Evolutionary conservation across 495 filamentous ascomycete species (phyloP), one percentile per base, ranked within the genome.

Genomic region (Apiosordaria backusii): DNA sequence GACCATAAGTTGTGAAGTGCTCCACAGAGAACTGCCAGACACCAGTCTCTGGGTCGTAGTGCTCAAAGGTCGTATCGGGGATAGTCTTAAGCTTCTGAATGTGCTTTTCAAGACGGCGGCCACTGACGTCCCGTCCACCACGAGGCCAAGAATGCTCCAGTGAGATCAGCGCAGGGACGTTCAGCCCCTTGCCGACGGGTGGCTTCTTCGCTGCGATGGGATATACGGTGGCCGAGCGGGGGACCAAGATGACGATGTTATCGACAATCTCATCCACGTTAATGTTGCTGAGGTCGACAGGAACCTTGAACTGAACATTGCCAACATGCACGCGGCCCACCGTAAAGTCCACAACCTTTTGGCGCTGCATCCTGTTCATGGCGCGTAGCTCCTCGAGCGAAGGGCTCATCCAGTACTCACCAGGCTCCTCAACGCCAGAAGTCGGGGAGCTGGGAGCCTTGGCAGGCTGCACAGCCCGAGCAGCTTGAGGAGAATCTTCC

Each of bases 1-100:
- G 82, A n/a, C 89, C 92, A 75, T 99, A 99, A 9, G 92, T 97
- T 18, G 92, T 97, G 77, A 93, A 99, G 77, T 99, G 95, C 66
- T 92, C 87, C 50, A 99, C 95, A 21, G 81, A 88, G 80, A 99
- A 99, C 6, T 85, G 84, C 95, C 95, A 99, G 24, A 90, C 85
- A 61, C 95, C 95, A 29, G 86, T 91, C 21, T 90, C 84, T 50
- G 74, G 79, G 52, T 94, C 84, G 76, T 97, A 99, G 66, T 83
- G 80, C 58, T 92, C 80, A 68, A 97, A 97, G 40, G 87, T 86
- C 6, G 95, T 96, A 72, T 91, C 90, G 26, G 78, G 77, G 35
- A 97, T 90, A 2, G 59, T 69, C 79, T 84, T 89, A 18, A 99
- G 84, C 54, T 90, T 88, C 57, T 91, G 87, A 68, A 97, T 80